Evolutionary conservation across 202 grass and related monocot species (phyloP).

Genomic region (Setaria italica): DNA sequence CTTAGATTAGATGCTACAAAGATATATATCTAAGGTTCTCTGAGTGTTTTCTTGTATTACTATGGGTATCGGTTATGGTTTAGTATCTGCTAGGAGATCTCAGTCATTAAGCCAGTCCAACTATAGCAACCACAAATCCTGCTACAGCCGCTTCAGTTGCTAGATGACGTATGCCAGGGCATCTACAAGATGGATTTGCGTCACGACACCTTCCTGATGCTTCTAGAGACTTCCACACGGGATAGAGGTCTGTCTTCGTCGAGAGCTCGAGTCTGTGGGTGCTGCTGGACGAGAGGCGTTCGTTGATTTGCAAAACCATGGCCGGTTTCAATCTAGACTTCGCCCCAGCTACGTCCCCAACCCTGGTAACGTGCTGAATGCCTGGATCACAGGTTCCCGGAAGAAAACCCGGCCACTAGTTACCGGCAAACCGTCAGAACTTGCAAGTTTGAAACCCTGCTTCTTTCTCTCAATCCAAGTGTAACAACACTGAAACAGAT

Average conservation of each 20-base stretch:
- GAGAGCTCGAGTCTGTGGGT: not conserved
- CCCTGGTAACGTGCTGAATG: not conserved
- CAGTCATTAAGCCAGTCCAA: not conserved
- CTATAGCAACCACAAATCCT: not conserved
- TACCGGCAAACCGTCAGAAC: not conserved
- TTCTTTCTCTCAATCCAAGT: not conserved
- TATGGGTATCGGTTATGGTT: too few species aligned
- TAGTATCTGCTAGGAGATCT: not conserved
- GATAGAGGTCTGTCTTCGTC: not conserved
- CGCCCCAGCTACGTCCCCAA: not conserved
- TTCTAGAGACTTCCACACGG: conserved; percentile 2
- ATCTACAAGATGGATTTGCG: not conserved
- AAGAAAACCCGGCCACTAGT: not conserved
- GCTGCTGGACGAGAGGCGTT: not conserved
- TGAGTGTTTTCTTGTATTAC: too few species aligned
- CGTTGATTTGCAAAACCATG: not conserved
- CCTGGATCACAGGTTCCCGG: not conserved
- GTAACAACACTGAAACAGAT: not conserved
- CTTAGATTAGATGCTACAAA: too few species aligned
- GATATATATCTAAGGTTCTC: too few species aligned
- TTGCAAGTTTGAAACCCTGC: not conserved
- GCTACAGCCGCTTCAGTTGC: not conserved
- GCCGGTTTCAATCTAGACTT: not conserved
- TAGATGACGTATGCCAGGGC: not conserved
- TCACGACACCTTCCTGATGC: not conserved